A percentile compares a stretch with the other conserved stretches of the same genome.
These are phyloP conservation scores for Starmerella floris DNA, from an alignment of 805 yeast species.

Conservation along the genomic window DNA sequence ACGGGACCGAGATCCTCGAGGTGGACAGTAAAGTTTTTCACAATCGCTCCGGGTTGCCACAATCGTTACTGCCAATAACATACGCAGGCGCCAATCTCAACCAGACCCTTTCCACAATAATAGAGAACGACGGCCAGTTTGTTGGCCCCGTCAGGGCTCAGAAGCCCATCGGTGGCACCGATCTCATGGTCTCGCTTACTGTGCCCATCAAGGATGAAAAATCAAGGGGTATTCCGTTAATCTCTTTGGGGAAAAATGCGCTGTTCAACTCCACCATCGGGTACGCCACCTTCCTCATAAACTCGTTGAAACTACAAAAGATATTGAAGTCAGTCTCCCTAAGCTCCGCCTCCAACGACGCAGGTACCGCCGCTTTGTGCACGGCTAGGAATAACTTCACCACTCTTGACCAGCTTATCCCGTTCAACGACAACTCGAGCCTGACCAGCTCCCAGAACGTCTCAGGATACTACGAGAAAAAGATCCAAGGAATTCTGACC, in stretches of 20 bases:
- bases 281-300: slow-evolving; percentile 16
- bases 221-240: not conserved
- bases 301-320: slow-evolving; percentile 9
- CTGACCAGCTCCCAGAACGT: not conserved
- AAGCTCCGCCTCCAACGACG: slow-evolving; percentile 10
- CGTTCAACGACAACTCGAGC: slow-evolving; percentile 10
- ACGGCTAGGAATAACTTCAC: slow-evolving; percentile 8
- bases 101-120: not conserved
- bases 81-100: not conserved
- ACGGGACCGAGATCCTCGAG: slow-evolving; percentile 15
- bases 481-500: not conserved
- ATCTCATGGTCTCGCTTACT: slow-evolving; percentile 13
- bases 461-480: not conserved
- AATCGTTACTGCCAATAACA: slow-evolving; percentile 7
- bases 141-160: slow-evolving; percentile 11
- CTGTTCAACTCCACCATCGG: slow-evolving; percentile 8
- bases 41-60: slow-evolving; percentile 8
- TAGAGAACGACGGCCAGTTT: slow-evolving; percentile 7
- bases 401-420: slow-evolving; percentile 13
- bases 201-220: slow-evolving; percentile 7
- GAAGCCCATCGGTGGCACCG: slow-evolving; percentile 1
- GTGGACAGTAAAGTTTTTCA: slow-evolving; percentile 7
- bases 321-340: slow-evolving; percentile 10
- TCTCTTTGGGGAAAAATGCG: not conserved
- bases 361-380: slow-evolving; percentile 18